Percentiles rank a stretch among this genome's conserved stretches.
Evolutionary conservation across 306 rosid species (phyloP).

Genomic region (Begonia fuchsioides): DNA sequence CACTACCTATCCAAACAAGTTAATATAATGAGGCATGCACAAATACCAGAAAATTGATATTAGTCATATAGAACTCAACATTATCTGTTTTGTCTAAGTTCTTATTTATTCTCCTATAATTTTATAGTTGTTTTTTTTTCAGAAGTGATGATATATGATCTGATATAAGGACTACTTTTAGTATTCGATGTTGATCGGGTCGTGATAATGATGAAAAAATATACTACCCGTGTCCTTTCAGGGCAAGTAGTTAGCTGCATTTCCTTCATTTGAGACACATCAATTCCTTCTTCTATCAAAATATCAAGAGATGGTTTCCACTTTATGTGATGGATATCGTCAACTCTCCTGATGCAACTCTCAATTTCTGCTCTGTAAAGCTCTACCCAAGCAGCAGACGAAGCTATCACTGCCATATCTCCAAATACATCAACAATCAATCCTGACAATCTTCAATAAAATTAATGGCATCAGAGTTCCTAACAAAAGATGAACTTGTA

Average conservation of each 20-base stretch:
- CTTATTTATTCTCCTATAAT: no score
- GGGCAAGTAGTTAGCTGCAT: conserved; percentile 38
- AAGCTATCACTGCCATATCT: conserved; percentile 82
- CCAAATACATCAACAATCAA: conserved; percentile 74
- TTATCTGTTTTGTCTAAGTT: no score
- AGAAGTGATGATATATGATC: no score
- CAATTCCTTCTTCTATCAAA: conserved; percentile 78
- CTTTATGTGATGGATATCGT: conserved; percentile 45
- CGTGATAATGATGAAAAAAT: neutral
- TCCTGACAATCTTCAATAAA: conserved; percentile 64
- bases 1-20: conserved; percentile 28
- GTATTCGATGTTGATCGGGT: no score
- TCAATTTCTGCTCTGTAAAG: conserved; percentile 67
- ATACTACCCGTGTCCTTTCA: conserved; percentile 53
- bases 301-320: conserved; percentile 86
- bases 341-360: conserved; percentile 29
- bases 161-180: no score
- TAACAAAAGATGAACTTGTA: no score
- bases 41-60: conserved; percentile 1
- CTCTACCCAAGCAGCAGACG: conserved; percentile 99
- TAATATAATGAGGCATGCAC: conserved; percentile 1
- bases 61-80: no score
- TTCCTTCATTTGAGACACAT: conserved; percentile 38
- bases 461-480: conserved; percentile 5
- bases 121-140: no score